These are phyloP conservation scores for Trichoderma aggressivum DNA, from an alignment of 2,329 filamentous ascomycete species.

Conservation along the genomic window DNA sequence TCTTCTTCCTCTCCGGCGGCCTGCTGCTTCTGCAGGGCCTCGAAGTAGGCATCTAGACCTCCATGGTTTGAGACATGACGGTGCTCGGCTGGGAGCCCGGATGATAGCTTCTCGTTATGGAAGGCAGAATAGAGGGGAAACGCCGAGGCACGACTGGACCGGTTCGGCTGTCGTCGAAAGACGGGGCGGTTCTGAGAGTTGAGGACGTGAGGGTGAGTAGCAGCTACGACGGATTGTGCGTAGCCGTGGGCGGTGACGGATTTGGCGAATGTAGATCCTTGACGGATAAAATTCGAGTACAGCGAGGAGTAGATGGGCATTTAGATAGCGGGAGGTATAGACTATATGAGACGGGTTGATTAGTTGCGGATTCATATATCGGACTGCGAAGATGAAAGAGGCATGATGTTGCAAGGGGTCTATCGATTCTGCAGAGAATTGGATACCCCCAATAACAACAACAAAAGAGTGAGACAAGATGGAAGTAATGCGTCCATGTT, in stretches of 20 bases:
- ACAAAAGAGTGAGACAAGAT: background rate
- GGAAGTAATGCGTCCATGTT: background rate
- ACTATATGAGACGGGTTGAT: conserved; percentile 40
- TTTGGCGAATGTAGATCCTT: conserved; percentile 81
- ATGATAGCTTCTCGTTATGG: conserved; percentile 54
- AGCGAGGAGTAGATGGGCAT: conserved; percentile 76
- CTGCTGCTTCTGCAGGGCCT: conserved; percentile 80
- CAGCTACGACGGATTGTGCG: conserved; percentile 95
- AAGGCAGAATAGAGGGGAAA: conserved; percentile 75
- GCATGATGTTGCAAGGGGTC: background rate
- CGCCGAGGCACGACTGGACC: conserved; percentile 51
- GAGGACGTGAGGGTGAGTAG: conserved; percentile 74
- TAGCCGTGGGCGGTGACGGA: conserved; percentile 96
- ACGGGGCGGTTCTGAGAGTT: conserved; percentile 67
- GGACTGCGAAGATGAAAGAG: background rate
- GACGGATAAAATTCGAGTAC: conserved; percentile 84
- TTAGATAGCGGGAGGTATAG: conserved; percentile 69
- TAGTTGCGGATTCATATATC: background rate
- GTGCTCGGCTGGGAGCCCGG: conserved; percentile 51
- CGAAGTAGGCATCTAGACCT: conserved; percentile 85
- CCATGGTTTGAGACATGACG: conserved; percentile 54
- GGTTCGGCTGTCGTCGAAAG: conserved; percentile 57
- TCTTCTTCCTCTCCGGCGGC: conserved; percentile 58
- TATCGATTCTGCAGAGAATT: background rate
- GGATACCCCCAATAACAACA: background rate